Base-by-base conservation (phyloP, 345 rosid species). In the Durio zibethinus region DNA sequence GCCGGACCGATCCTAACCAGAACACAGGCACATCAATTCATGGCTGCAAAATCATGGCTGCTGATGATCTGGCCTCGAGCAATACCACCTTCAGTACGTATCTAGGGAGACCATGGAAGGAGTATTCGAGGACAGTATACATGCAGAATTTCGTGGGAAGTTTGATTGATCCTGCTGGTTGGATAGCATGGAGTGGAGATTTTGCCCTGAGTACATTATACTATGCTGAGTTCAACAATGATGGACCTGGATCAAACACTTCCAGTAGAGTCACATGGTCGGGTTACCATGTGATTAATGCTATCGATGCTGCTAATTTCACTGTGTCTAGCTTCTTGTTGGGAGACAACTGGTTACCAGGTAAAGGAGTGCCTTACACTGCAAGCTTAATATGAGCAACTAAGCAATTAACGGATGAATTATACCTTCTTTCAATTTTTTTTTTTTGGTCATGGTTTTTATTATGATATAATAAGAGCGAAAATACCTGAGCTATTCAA, bases 181-280 rank as follows among this genome's bases (percentile, higher is more conserved):
- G 83, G 83, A 10, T 11, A 40, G 72, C 15, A 27, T 61, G 53
- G 38, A 5, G 6, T 0, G 45, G 66, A 23, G 23, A 2, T 2
- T 10, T 36, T 42, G 72, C 40, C 29, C 75, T 14, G 72, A 74
- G 68, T 14, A 84, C 86, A 2, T 60, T 87, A 9, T 85, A 79
- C 57, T 87, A 83, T 45, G 89, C 82, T 2, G 89, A 85, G 79
- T 81, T 75, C 66, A 42, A 35, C 6, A 87, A 87, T 6, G 35
- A 16, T 38, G 89, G 89, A 9, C 73, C 75, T 1, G 89, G 88
- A 7, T 61, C 89, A 0, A 12, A 59, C 12, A 83, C 86, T 0
- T 31, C 62, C 8, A 50, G 36, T 0, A 73, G 88, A 38, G 88
- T 87, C 54, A 81, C 82, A 15, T 87, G 89, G 89, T 57, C 73